These are phyloP conservation scores for Cucurbita ficifolia DNA, from an alignment of 306 rosid genomes.

Conservation along the genomic window DNA sequence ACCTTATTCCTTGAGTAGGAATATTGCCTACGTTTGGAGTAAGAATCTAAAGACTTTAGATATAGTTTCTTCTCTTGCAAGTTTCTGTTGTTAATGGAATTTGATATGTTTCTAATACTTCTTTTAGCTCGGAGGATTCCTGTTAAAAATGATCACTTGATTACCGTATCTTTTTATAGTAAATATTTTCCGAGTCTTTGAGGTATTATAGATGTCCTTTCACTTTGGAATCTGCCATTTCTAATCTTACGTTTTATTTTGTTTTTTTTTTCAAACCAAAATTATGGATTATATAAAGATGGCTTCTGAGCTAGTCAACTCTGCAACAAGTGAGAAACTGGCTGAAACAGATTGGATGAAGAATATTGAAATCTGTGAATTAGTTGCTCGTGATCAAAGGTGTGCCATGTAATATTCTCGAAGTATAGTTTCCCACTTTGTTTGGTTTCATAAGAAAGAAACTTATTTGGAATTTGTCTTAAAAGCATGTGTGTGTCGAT, in stretches of 20 bases:
- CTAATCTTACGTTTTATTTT: not conserved
- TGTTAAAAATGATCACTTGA: not conserved
- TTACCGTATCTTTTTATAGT: not conserved
- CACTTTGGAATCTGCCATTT: not conserved
- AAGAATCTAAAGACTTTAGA: not conserved
- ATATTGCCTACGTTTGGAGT: not conserved
- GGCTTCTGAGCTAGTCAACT: constrained; percentile 82
- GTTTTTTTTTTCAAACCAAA: not conserved
- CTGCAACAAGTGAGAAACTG: constrained; percentile 74
- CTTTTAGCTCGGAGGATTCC: not conserved
- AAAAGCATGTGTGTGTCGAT: not conserved
- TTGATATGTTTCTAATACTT: not conserved
- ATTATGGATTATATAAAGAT: constrained; percentile 18
- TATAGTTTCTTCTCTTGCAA: not conserved
- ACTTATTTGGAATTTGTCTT: not conserved
- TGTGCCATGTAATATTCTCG: constrained; percentile 10
- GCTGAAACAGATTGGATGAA: constrained; percentile 74
- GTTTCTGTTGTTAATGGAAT: not conserved
- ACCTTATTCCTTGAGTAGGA: not conserved
- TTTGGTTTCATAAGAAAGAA: not conserved
- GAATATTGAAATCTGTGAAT: constrained; percentile 79
- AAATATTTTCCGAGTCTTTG: not conserved
- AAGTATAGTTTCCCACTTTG: not conserved
- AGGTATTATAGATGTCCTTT: not conserved
- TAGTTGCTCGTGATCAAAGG: constrained; percentile 81